Base-by-base conservation (phyloP, 352 stramenopile genomes). In the Phytopythium litorale region DNA sequence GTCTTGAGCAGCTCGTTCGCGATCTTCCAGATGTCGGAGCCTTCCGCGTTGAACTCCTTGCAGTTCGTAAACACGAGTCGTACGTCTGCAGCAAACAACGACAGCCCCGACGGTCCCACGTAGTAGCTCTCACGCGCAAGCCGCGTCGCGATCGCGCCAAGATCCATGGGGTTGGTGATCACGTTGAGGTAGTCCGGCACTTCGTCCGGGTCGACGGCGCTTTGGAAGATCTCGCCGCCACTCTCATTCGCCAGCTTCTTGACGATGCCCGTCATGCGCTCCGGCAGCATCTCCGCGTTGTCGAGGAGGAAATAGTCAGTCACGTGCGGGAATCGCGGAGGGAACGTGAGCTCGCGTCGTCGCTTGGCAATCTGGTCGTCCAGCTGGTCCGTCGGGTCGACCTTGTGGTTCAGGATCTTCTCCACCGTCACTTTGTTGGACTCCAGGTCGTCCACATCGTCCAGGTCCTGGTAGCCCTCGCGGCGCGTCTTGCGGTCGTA, bases 371-470 rank as follows among this genome's bases (percentile, higher is more conserved):
- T 92, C 43, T 92, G 81, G 43, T 94, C 84, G 33, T 96, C 85
- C 16, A 96, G 74, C 56, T 92, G 79, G 55, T 92, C 86, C 7
- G 72, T 75, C 15, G 84, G 83, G 56, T 94, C 87, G 15, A 94
- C 73, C 33, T 92, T 91, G 64, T 96, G 87, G 60, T 78, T 94
- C 60, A 96, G 65, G 15, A 96, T 94, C 63, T 92, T 96, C 62
- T 96, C 87, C 35, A 94, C 84, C 11, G 85, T 93, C 23, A 94
- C 70, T 63, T 94, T 94, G 66, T 93, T 93, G 16, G 83, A 77
- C 51, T 96, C 87, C 1, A 96, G 58, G 55, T 96, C 88, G 53
- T 96, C 88, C 11, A 94, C 88, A 60, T 96, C 88, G 58, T 96
- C 86, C 30, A 92, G 61, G 50, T 92, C 78, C 53, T 91, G 77